phyloP scores from a whole-genome alignment of 2,329 filamentous ascomycete genomes.

The Pseudogymnoascus sp. region DNA sequence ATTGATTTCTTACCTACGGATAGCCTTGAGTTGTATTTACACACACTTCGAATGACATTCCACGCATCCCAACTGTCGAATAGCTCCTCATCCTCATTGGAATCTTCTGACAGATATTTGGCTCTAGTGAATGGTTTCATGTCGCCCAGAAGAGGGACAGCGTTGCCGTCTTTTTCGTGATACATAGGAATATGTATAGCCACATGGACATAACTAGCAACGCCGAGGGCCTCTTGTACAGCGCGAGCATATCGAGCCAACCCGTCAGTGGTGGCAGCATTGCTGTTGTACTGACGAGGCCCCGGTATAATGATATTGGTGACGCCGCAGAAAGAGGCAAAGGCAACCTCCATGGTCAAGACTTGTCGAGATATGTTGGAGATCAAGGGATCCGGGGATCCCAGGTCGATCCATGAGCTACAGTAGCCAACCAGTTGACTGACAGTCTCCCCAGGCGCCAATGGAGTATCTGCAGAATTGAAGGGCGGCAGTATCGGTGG shows the following conservation, averaged over 20 bases:
- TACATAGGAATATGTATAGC: slow-evolving; percentile 80
- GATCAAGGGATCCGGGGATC: slow-evolving; percentile 72
- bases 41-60: slow-evolving; percentile 77
- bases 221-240: slow-evolving; percentile 66
- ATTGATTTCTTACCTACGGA: slow-evolving; percentile 63
- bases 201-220: slow-evolving; percentile 69
- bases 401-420: slow-evolving; percentile 90
- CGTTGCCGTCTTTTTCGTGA: slow-evolving; percentile 50
- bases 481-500: slow-evolving; percentile 58
- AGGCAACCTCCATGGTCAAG: slow-evolving; percentile 81
- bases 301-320: slow-evolving; percentile 75
- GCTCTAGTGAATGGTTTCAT: slow-evolving; percentile 25
- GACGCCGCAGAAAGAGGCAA: slow-evolving; percentile 90
- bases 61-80: slow-evolving; percentile 89
- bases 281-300: slow-evolving; percentile 55
- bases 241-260: slow-evolving; percentile 73
- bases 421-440: slow-evolving; percentile 67
- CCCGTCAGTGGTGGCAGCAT: slow-evolving; percentile 39
- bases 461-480: slow-evolving; percentile 67
- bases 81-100: slow-evolving; percentile 39
- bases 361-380: slow-evolving; percentile 83
- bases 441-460: slow-evolving; percentile 59
- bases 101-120: slow-evolving; percentile 22
- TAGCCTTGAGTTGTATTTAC: slow-evolving; percentile 74
- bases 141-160: slow-evolving; percentile 30